Evolutionary conservation across 2,329 filamentous ascomycete genomes (phyloP), one percentile per base, ranked within the genome.

Genomic region (Lasiodiplodia sp.): DNA sequence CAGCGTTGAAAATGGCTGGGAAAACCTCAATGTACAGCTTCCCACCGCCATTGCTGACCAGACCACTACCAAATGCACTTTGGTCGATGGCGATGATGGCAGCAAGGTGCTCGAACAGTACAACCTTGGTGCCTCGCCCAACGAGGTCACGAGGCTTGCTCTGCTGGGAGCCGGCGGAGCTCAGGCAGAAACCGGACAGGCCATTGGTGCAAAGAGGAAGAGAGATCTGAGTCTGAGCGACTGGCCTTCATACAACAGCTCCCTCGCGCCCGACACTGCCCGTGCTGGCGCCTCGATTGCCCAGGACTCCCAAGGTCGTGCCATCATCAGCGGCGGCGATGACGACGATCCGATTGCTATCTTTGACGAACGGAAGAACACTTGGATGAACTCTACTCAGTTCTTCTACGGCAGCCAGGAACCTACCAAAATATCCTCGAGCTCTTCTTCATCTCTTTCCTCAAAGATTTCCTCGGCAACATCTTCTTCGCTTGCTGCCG

Each of bases 21-120:
- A 83, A 38, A 84, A 90, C 72, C 88, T 92, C 8, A 88, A 89
- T 7, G 87, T 88, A 3, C 86, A 86, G 3, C 82, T 97, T 28
- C 83, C 87, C 0, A 79, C 85, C 16, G 87, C 89, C 1, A 79
- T 94, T 23, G 79, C 86, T 18, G 88, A 88, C 74, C 86, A 87
- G 67, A 84, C 85, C 2, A 82, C 85, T 2, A 84, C 90, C 58
- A 87, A 90, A 75, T 88, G 87, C 31, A 84, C 88, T 0, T 75
- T 97, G 4, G 80, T 96, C n/a, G 82, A 84, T 14, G 92, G 91
- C 25, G 86, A 88, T 52, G 93, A 97, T 77, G 89, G 87, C 34
- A 94, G 91, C 79, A 94, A 92, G 76, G 88, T 90, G 49, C 82
- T 98, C 21, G 89, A 94, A 73, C 88, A 90, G 12, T 97, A 96